Conservation (phyloP, 768 basidiomycete genomes). For the Pleurotus ostreatus region DNA sequence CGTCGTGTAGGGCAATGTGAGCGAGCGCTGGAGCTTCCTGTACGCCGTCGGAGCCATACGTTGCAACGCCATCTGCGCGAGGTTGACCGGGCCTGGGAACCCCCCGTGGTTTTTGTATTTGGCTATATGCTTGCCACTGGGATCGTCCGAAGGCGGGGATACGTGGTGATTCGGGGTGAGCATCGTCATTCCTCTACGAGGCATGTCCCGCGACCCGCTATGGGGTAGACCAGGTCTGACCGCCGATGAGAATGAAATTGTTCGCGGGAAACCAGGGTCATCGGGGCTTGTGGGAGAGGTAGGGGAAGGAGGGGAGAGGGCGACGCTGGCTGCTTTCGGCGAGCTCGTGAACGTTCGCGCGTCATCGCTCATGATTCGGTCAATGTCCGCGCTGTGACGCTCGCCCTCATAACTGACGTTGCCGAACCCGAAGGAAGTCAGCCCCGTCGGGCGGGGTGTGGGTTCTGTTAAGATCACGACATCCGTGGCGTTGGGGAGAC, state of each 20-base stretch:
- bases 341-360: slow-evolving; percentile 29
- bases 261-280: background rate
- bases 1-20: slow-evolving; percentile 47
- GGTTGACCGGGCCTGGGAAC: slow-evolving; percentile 40
- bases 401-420: no score
- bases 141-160: slow-evolving; percentile 6
- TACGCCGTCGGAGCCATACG: slow-evolving; percentile 40
- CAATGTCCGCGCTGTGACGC: no score
- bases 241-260: slow-evolving; percentile 10
- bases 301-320: slow-evolving; percentile 20
- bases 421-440: no score
- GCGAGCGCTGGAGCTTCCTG: slow-evolving; percentile 38
- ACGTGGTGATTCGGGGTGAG: slow-evolving; percentile 13
- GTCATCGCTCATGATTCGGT: slow-evolving; percentile 9
- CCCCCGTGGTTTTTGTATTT: slow-evolving; percentile 42
- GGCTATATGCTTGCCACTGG: background rate
- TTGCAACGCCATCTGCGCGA: slow-evolving; percentile 34
- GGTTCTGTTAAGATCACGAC: background rate
- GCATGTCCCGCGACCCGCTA: slow-evolving; percentile 12
- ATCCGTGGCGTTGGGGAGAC: background rate
- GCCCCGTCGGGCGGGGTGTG: background rate
- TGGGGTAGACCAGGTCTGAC: slow-evolving; percentile 6
- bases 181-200: slow-evolving; percentile 30
- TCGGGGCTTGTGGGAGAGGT: background rate
- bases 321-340: slow-evolving; percentile 21